Evolutionary conservation across 257 asterid species (phyloP), one percentile per base, ranked within the genome.

Genomic region (Solanum ahanhuiri): DNA sequence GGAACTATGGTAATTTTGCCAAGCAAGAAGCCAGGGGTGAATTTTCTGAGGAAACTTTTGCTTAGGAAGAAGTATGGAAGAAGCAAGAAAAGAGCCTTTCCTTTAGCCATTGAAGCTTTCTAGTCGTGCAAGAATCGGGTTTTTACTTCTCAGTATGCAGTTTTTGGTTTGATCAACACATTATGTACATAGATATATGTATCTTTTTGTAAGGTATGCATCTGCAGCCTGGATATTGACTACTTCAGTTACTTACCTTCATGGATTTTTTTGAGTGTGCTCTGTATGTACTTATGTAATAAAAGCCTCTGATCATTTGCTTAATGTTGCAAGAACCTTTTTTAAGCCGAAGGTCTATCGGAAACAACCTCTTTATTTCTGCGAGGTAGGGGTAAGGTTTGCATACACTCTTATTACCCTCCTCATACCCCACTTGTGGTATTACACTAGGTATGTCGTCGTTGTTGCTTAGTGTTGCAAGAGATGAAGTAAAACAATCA

Each of bases 31-130:
- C 90, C 92, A 86, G 96, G 93, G 90, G 93, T 91, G 15, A 88
- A 93, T 63, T 90, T 94, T 88, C 92, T 94, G 85, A 92, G 92
- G 82, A 96, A 93, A 91, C 86, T 96, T 7, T 91, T 96, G 79
- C 88, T 96, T n/a, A 88, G 94, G 85, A 94, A 88, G 94, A 93
- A 89, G 89, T 92, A 88, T 63, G 82, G 89, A 75, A 87, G 93
- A 87, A 72, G 86, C 86, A 91, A 89, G 88, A 94, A 81, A 64
- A 60, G 90, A 43, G 87, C 90, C 58, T 71, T 92, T 85, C 90
- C 91, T 87, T 90, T 88, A 33, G 89, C 93, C 75, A 88, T 91
- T 92, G 89, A 88, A 37, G 54, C 83, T 73, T 12, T 37, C 64
- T 31, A n/a, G 31, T 75, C 75, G 12, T 39, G 85, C 79, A 91